Evolutionary conservation across 2,329 filamentous ascomycete genomes (phyloP).

Genomic region (Tympanopsis confertula): DNA sequence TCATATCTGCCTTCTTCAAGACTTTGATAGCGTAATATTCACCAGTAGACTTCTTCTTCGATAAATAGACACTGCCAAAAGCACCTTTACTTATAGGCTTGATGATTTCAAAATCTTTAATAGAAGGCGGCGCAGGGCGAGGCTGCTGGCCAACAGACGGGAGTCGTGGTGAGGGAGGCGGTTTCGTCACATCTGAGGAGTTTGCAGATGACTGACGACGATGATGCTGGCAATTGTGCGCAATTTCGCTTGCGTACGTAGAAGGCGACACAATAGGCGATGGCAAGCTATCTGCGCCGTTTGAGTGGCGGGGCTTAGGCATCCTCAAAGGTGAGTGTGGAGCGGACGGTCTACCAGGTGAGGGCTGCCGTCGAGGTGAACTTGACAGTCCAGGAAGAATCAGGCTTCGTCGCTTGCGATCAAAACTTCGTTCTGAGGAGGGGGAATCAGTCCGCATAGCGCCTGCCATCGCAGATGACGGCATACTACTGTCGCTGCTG

Average conservation of each 20-base stretch:
- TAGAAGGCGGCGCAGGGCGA: conserved; percentile 81
- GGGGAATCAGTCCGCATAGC: conserved; percentile 76
- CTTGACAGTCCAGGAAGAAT: conserved; percentile 64
- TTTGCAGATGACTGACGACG: conserved; percentile 84
- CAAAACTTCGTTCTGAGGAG: conserved; percentile 63
- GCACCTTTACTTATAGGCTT: conserved; percentile 98
- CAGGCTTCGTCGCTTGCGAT: conserved; percentile 77
- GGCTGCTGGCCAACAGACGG: conserved; percentile 70
- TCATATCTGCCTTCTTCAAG: conserved; percentile 98
- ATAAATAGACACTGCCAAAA: conserved; percentile 93
- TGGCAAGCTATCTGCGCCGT: not conserved
- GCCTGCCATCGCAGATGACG: conserved; percentile 62
- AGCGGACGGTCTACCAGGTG: conserved; percentile 63
- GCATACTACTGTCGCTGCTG: conserved; percentile 77
- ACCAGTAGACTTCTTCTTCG: conserved; percentile 96
- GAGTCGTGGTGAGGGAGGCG: conserved; percentile 73
- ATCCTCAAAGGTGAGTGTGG: conserved; percentile 82
- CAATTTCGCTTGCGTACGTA: conserved; percentile 32
- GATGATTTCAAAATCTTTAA: conserved; percentile 98
- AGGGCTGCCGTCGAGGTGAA: conserved; percentile 77
- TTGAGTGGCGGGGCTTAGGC: conserved; percentile 54
- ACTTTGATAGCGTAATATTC: conserved; percentile 99
- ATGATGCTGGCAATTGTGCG: conserved; percentile 46
- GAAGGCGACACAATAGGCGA: conserved; percentile 30
- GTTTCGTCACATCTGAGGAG: conserved; percentile 57